These are phyloP conservation scores for Alternaria infectoria DNA, from an alignment of 2,329 filamentous ascomycete genomes.

Conservation along the genomic window DNA sequence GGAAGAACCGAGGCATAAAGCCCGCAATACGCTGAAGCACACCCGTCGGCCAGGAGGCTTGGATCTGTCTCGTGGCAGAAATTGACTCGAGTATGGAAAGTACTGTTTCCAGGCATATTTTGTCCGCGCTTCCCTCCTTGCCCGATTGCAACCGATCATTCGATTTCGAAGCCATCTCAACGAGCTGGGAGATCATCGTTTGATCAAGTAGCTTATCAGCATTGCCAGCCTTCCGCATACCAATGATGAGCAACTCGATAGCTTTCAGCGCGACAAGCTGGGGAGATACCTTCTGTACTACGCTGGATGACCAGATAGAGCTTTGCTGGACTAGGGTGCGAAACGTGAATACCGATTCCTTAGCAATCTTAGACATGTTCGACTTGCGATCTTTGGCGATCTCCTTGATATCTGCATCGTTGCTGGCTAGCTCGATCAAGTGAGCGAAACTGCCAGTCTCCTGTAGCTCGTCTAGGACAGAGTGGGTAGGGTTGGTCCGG, in stretches of 20 bases:
- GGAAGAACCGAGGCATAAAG: constrained; percentile 45
- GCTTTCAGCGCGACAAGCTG: constrained; percentile 69
- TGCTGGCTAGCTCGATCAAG: constrained; percentile 62
- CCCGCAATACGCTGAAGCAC: constrained; percentile 61
- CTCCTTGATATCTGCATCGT: constrained; percentile 61
- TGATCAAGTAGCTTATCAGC: constrained; percentile 56
- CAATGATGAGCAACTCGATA: constrained; percentile 64
- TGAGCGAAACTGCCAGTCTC: constrained; percentile 62
- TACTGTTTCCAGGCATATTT: constrained; percentile 45
- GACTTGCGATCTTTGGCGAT: constrained; percentile 69
- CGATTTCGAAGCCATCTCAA: constrained; percentile 49
- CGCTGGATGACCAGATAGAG: constrained; percentile 65
- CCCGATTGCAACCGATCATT: constrained; percentile 22
- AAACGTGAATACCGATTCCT: constrained; percentile 62
- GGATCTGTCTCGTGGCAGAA: constrained; percentile 52
- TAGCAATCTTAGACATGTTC: constrained; percentile 72
- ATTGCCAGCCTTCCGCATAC: constrained; percentile 57
- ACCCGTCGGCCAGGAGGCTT: constrained; percentile 47
- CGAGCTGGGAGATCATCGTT: constrained; percentile 45
- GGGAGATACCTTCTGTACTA: constrained; percentile 63
- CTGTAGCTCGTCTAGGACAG: constrained; percentile 64
- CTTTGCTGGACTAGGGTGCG: constrained; percentile 61
- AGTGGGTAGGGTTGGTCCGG: constrained; percentile 64
- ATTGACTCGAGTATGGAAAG: constrained; percentile 62
- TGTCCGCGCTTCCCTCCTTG: constrained; percentile 27